These are phyloP conservation scores for Fusarium temperatum DNA, from an alignment of 2,329 filamentous ascomycete species.

Conservation along the genomic window DNA sequence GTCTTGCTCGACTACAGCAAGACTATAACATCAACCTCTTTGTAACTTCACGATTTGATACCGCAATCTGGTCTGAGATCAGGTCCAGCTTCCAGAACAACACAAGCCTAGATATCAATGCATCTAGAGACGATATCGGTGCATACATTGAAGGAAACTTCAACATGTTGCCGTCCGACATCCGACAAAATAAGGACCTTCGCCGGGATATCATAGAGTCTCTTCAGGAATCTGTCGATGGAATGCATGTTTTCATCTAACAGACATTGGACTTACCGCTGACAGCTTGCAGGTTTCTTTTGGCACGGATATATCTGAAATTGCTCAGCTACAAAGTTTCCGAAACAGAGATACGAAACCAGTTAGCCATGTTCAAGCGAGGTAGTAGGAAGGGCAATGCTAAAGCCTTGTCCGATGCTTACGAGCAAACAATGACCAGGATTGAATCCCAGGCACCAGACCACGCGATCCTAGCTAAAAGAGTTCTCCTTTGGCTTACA, in stretches of 20 bases:
- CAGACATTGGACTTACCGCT: accelerated
- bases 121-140: accelerated
- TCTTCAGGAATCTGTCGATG: not conserved
- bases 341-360: not conserved
- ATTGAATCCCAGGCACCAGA: not conserved
- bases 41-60: not conserved
- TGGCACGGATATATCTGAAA: not conserved
- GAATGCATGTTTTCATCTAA: not conserved
- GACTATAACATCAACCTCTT: not conserved
- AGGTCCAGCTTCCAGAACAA: not conserved
- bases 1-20: not conserved
- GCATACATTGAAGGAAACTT: not conserved
- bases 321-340: not conserved
- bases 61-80: not conserved
- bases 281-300: not conserved
- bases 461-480: accelerated
- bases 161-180: accelerated
- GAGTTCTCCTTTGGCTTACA: not conserved
- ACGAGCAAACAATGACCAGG: not conserved
- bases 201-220: not conserved
- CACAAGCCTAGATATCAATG: accelerated
- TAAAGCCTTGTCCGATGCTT: not conserved
- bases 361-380: not conserved
- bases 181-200: not conserved
- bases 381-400: not conserved